A percentile compares a stretch with the other conserved stretches of the same genome.
These are phyloP conservation scores for Vanilla planifolia DNA, from an alignment of 106 monocot genomes.

Conservation along the genomic window DNA sequence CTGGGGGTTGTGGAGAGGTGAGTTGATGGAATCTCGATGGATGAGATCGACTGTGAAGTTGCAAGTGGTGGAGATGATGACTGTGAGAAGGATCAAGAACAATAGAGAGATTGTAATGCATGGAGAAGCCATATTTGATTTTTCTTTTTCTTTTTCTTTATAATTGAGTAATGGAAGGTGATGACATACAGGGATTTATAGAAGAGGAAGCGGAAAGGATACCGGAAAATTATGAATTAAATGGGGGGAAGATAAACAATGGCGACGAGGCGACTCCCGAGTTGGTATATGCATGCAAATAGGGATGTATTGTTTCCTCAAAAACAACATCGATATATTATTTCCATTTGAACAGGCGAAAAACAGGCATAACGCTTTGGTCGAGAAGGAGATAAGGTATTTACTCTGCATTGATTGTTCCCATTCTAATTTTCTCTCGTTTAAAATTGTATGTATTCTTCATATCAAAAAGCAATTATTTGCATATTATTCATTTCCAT, in stretches of 20 bases:
- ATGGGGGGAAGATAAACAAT: neutral
- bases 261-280: neutral
- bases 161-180: neutral
- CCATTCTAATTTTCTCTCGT: too few species aligned
- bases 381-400: too few species aligned
- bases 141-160: too few species aligned
- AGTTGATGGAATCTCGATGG: conserved; percentile 38
- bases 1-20: conserved; percentile 20
- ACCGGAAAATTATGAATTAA: neutral
- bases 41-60: conserved; percentile 41
- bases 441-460: too few species aligned
- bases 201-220: neutral
- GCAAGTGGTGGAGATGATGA: neutral
- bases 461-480: too few species aligned
- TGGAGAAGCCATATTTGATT: neutral
- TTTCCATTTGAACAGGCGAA: too few species aligned
- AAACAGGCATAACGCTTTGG: too few species aligned
- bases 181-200: neutral
- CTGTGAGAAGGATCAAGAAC: neutral
- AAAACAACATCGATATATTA: too few species aligned
- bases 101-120: neutral
- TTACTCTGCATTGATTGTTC: too few species aligned
- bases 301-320: neutral
- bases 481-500: too few species aligned
- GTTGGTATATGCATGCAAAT: neutral